Percentiles rank a stretch among this genome's conserved stretches.
phyloP scores from a whole-genome alignment of 371 early-diverging fungal species.

The Fennellomyces sp. region DNA sequence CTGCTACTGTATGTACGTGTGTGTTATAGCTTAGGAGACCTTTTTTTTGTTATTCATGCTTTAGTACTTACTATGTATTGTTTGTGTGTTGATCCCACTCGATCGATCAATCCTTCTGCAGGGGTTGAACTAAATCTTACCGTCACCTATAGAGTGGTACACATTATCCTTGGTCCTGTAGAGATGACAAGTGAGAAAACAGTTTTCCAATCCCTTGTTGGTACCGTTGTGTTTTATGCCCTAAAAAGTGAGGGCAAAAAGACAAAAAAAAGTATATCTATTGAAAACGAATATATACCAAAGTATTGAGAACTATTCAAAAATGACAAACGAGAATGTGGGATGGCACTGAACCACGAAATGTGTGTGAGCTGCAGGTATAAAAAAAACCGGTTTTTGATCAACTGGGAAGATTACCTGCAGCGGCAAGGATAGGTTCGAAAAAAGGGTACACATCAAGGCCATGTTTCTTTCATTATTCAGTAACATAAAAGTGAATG shows the following conservation, averaged over 20 bases:
- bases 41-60: too few relatives aligned
- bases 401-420: background rate
- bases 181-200: background rate
- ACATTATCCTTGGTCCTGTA: background rate
- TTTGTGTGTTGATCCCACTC: too few relatives aligned
- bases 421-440: background rate
- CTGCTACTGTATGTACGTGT: too few relatives aligned
- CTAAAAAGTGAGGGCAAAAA: constrained; percentile 2
- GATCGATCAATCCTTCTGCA: background rate
- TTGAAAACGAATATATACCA: background rate
- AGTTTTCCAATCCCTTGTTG: background rate
- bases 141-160: background rate
- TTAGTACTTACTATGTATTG: too few relatives aligned
- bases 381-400: background rate
- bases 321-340: background rate
- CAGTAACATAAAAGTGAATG: background rate
- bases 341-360: too few relatives aligned
- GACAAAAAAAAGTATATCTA: background rate
- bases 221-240: background rate
- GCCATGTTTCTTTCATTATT: background rate
- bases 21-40: too few relatives aligned
- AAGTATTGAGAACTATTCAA: too few relatives aligned
- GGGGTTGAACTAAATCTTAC: background rate
- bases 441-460: background rate
- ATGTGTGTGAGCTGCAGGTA: background rate